Base-by-base conservation (phyloP, 2,329 filamentous ascomycete species). In the Leptographium wingfieldii region DNA sequence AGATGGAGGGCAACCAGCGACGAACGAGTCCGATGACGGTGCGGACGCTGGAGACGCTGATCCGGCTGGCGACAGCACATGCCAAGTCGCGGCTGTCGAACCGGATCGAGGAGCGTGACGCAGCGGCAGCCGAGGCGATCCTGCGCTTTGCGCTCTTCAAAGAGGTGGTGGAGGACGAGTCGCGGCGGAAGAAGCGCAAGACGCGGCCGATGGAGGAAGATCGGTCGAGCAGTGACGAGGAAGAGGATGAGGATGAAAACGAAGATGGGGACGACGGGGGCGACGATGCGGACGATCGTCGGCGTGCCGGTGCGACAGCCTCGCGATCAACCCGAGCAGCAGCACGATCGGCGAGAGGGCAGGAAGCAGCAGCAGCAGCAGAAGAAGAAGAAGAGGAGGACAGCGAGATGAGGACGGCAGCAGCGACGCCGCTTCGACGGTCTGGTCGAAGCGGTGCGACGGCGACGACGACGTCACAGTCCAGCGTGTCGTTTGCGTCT, bases 111-210 rank as follows among this genome's bases (percentile, higher is more conserved):
- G 88, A 95, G 70, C 85, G 86, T 59, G 94, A 99, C 71, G 92
- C 92, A 1, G 76, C 88, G 58, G 86, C 91, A 40, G 94, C 94
- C 11, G 92, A 99, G 71, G 81, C 84, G 10, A 95, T 99, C 65
- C 76, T 99, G 38, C 84, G 94, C 22, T 99, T 96, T 69, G 95
- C 94, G 2, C 80, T 99, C 43, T 99, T 99, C 81, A 97, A 97
- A 72, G 94, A 99, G 75, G 86, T 99, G 0, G 80, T 96, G 3
- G 80, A 85, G 68, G 80, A 84, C 64, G 86, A 91, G 71, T 88
- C 91, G 61, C 82, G 85, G 66, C 94, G 92, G 78, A 87, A 94
- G 73, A 83, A 92, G 67, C 86, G 90, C 72, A 86, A 88, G 67
- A 87, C 81, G 6, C 77, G 80, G 35, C 78, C 79, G 40, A 12